Evolutionary conservation across 129 eudicot species (phyloP).

Genomic region (Escallonia rubra): DNA sequence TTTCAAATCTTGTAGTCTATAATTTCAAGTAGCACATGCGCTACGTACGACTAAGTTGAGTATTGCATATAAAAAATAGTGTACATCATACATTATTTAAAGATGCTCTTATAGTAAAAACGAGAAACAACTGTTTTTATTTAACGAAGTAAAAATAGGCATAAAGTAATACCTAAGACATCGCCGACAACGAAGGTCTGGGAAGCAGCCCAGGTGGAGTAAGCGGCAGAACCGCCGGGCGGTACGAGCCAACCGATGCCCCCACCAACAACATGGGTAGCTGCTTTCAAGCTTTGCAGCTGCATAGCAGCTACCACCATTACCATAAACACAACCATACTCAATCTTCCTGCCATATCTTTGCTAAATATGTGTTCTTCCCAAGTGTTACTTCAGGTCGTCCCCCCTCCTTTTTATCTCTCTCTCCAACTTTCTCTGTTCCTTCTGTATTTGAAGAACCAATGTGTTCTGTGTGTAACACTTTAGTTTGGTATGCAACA

Average conservation of each 20-base stretch:
- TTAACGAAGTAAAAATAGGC: too few relatives aligned
- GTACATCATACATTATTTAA: too few relatives aligned
- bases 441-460: not conserved
- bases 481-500: too few relatives aligned
- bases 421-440: not conserved
- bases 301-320: slow-evolving; percentile 29
- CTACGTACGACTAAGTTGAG: too few relatives aligned
- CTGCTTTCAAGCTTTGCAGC: slow-evolving; percentile 38
- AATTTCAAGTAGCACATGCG: too few relatives aligned
- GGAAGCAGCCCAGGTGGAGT: slow-evolving; percentile 43
- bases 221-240: slow-evolving; percentile 21
- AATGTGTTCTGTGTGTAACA: too few relatives aligned
- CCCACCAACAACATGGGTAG: slow-evolving; percentile 54
- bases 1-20: too few relatives aligned
- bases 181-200: slow-evolving; percentile 55
- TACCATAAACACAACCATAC: slow-evolving; percentile 15
- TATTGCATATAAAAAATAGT: too few relatives aligned
- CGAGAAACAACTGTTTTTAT: too few relatives aligned
- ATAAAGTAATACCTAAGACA: slow-evolving; percentile 16
- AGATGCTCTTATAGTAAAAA: too few relatives aligned
- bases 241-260: slow-evolving; percentile 51
- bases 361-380: slow-evolving; percentile 25
- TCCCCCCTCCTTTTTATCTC: slow-evolving; percentile 24
- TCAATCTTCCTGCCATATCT: slow-evolving; percentile 30
- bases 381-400: slow-evolving; percentile 18